Base-by-base conservation (phyloP, 306 rosid genomes). In the Cicer pinnatifidum region DNA sequence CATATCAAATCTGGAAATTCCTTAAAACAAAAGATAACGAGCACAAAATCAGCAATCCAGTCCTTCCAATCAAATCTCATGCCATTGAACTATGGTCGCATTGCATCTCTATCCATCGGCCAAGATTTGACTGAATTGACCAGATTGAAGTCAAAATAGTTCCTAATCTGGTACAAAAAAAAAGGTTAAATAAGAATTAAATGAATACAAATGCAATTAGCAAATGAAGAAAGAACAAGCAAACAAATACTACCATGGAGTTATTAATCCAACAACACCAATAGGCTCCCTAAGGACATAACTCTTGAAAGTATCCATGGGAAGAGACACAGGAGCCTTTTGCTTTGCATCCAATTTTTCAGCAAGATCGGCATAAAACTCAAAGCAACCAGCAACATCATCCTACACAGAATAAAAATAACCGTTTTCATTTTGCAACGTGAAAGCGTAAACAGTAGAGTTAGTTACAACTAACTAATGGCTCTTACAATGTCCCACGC, bases 341-440 rank as follows among this genome's bases (percentile, higher is more conserved):
- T 91, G 95, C 81, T 88, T 85, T 1, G 83, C 82, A 76, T 91
- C 99, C 86, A 94, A 82, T 46, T 92, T 90, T 76, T 94, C 99
- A 13, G 99, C 99, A 45, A 94, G 96, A 61, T 89, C 99, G 13
- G 99, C 99, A 46, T 91, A 94, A 84, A 86, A 94, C 48, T 94
- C 97, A 48, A 94, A 94, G 76, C 99, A 94, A 78, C 97, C 99
- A 15, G 96, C 92, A 82, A 94, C 99, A 81, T 94, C 99, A 58
- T 94, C 99, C 99, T 91, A 85, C 72, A 85, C 44, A 75, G 41
- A 75, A 10, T 3, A 45, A 67, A 54, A 56, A 17, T 48, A 50
- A 58, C 43, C n/a, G 11, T 20, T 9, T 8, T 50, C 1, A 69
- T 33, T 69, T 69, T 2, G 46, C 74, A 50, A 33, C 4, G 43